phyloP scores from a whole-genome alignment of 108 stramenopile species.

The Chaetoceros muelleri region DNA sequence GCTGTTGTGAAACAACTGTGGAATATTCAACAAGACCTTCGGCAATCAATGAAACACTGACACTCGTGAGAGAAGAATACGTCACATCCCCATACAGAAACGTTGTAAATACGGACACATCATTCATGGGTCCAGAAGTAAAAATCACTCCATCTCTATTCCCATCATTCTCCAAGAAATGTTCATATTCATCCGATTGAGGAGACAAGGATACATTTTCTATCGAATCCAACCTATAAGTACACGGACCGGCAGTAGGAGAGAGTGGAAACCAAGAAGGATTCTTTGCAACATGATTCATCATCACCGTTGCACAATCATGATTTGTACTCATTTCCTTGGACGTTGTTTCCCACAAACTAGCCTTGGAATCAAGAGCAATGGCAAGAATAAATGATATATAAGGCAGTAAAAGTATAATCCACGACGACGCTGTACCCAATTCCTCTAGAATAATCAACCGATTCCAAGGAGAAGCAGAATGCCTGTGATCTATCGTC shows the following conservation, averaged over 20 bases:
- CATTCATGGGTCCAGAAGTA: constrained; percentile 37
- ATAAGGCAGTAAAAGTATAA: constrained; percentile 58
- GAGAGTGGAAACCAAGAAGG: not conserved
- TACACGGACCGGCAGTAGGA: constrained; percentile 13
- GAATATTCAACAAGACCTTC: constrained; percentile 31
- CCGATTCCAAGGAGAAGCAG: constrained; percentile 42
- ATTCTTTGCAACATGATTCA: too few species aligned
- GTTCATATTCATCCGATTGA: constrained; percentile 15
- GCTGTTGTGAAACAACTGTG: constrained; percentile 33
- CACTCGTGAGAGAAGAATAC: constrained; percentile 27
- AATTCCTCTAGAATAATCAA: constrained; percentile 64
- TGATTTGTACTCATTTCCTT: not conserved
- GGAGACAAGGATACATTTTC: constrained; percentile 27
- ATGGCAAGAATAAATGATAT: constrained; percentile 40
- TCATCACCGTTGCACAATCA: not conserved
- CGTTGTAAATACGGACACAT: constrained; percentile 48
- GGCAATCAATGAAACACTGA: constrained; percentile 41
- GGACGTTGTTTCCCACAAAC: constrained; percentile 15
- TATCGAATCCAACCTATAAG: constrained; percentile 22
- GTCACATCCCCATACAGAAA: constrained; percentile 30
- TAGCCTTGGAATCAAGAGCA: constrained; percentile 29
- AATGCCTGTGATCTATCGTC: not conserved
- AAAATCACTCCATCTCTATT: constrained; percentile 44
- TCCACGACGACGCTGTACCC: constrained; percentile 66
- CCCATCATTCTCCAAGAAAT: too few species aligned